Percentiles rank a stretch among this genome's conserved stretches.
Evolutionary conservation across 2,329 filamentous ascomycete genomes (phyloP).

Genomic region (Exophiala dermatitidis): DNA sequence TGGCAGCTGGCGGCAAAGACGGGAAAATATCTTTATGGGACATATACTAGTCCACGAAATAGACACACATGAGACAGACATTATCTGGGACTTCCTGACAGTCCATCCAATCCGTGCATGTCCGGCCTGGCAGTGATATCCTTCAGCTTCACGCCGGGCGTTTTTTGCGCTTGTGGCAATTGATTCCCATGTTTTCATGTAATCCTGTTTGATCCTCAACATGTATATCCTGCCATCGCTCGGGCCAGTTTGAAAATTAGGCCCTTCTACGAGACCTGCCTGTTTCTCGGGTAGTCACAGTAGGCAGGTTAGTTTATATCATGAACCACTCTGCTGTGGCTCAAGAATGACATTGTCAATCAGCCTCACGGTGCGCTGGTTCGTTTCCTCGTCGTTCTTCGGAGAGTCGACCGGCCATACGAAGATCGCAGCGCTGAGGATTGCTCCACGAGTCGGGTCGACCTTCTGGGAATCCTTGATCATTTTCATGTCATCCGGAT

Average conservation of each 20-base stretch:
- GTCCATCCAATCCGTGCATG: no score
- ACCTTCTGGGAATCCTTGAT: conserved; percentile 70
- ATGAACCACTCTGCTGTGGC: conserved; percentile 22
- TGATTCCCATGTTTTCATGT: no score
- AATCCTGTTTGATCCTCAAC: no score
- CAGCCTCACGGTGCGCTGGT: conserved; percentile 69
- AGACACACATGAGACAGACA: not conserved
- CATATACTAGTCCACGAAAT: conserved; percentile 56
- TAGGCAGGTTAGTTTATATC: not conserved
- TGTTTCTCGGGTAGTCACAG: not conserved
- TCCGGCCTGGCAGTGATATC: no score
- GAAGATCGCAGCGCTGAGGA: conserved; percentile 84
- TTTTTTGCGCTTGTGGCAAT: no score
- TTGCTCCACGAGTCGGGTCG: conserved; percentile 63
- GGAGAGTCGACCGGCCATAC: conserved; percentile 74
- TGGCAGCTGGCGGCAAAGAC: conserved; percentile 86
- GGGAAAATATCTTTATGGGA: conserved; percentile 95
- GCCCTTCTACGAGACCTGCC: no score
- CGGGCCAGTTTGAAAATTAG: no score
- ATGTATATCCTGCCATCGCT: no score
- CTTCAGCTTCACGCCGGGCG: no score
- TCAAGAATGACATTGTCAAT: conserved; percentile 86
- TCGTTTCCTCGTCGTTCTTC: conserved; percentile 67
- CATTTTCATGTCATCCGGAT: conserved; percentile 75
- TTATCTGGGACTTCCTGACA: not conserved